A percentile compares a stretch with the other conserved stretches of the same genome.
Evolutionary conservation across 1,284 basidiomycete species (phyloP).

Genomic region (Hypsizygus ulmarius): DNA sequence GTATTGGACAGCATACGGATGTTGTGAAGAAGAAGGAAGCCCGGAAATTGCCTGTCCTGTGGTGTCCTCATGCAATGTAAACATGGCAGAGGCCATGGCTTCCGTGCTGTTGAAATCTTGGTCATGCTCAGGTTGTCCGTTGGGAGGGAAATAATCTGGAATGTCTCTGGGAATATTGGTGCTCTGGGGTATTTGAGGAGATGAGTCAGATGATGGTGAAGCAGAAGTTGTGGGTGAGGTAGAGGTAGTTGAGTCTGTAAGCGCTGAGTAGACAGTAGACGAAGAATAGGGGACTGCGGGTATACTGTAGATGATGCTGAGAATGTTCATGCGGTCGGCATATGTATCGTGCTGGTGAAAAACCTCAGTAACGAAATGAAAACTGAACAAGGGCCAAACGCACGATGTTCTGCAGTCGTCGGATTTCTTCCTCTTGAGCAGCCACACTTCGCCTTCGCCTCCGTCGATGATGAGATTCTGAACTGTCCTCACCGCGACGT

Average conservation of each 20-base stretch:
- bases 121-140: constrained; percentile 28
- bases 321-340: constrained; percentile 84
- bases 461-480: constrained; percentile 48
- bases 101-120: constrained; percentile 42
- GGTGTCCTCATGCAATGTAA: constrained; percentile 42
- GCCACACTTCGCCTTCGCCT: constrained; percentile 71
- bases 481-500: constrained; percentile 75
- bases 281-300: constrained; percentile 66
- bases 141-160: constrained; percentile 33
- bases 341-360: constrained; percentile 76
- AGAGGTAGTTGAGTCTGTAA: constrained; percentile 48
- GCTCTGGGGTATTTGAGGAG: constrained; percentile 39
- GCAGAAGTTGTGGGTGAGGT: constrained; percentile 43
- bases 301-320: constrained; percentile 82
- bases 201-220: constrained; percentile 54
- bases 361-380: constrained; percentile 12
- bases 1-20: constrained; percentile 46
- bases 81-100: constrained; percentile 46
- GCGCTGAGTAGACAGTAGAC: constrained; percentile 49
- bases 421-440: constrained; percentile 82
- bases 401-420: constrained; percentile 77
- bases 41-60: constrained; percentile 31
- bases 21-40: constrained; percentile 30
- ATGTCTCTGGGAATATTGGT: constrained; percentile 33
- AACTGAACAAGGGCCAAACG: constrained; percentile 32